These are phyloP conservation scores for Talaromyces sp. DNA, from an alignment of 2,329 filamentous ascomycete species.

Conservation along the genomic window DNA sequence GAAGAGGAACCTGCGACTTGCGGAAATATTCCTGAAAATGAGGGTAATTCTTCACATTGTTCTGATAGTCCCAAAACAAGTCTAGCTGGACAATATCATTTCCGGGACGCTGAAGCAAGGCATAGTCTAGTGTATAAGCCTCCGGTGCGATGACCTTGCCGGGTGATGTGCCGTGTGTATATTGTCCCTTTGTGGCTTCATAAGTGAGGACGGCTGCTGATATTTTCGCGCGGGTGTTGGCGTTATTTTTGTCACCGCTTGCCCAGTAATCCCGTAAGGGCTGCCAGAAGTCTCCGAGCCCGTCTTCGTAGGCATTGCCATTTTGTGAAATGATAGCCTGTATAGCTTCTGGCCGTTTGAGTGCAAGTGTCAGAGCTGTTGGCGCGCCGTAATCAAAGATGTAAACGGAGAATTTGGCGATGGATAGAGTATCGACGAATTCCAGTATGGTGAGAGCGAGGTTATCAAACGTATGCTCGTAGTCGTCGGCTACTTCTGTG, in stretches of 20 bases:
- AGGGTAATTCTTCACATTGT: constrained; percentile 53
- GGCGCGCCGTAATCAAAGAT: constrained; percentile 63
- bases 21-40: constrained; percentile 55
- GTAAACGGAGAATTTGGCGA: constrained; percentile 53
- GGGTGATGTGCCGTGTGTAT: constrained; percentile 40
- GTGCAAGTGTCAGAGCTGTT: constrained; percentile 51
- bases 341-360: constrained; percentile 47
- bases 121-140: constrained; percentile 51
- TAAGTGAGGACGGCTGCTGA: constrained; percentile 34
- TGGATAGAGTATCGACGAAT: constrained; percentile 48
- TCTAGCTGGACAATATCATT: constrained; percentile 55
- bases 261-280: constrained; percentile 49
- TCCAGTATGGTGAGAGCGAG: constrained; percentile 47
- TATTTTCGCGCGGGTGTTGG: constrained; percentile 38
- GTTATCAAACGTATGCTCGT: constrained; percentile 54
- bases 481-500: constrained; percentile 48
- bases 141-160: constrained; percentile 42
- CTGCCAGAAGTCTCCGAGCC: constrained; percentile 53
- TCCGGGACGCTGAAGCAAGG: constrained; percentile 49
- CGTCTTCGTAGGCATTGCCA: constrained; percentile 59
- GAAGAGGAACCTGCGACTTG: constrained; percentile 48
- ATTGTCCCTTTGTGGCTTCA: constrained; percentile 45
- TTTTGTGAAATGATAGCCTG: constrained; percentile 57
- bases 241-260: constrained; percentile 26
- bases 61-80: constrained; percentile 56